These are phyloP conservation scores for Geosmithia putterillii DNA, from an alignment of 2,329 filamentous ascomycete genomes.

Conservation along the genomic window DNA sequence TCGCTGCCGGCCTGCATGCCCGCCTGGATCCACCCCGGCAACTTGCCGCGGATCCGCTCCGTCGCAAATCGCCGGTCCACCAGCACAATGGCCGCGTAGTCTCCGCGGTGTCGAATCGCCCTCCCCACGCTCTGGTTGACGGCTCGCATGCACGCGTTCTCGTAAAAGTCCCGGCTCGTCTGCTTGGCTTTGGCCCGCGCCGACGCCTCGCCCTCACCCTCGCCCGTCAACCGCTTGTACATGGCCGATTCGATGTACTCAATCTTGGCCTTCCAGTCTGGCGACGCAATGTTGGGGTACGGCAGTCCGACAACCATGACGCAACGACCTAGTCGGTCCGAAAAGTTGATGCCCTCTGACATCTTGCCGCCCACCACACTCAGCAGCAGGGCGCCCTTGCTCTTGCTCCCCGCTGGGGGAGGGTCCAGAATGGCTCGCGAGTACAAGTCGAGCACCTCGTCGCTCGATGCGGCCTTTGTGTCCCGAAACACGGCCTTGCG, in stretches of 20 bases:
- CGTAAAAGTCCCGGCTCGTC: slow-evolving; percentile 68
- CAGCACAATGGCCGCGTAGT: slow-evolving; percentile 85
- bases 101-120: slow-evolving; percentile 74
- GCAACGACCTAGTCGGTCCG: slow-evolving; percentile 75
- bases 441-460: slow-evolving; percentile 66
- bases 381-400: slow-evolving; percentile 63
- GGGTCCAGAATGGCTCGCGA: slow-evolving; percentile 47
- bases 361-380: slow-evolving; percentile 91
- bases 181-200: slow-evolving; percentile 29
- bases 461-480: slow-evolving; percentile 40
- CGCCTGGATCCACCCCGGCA: slow-evolving; percentile 79
- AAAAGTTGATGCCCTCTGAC: slow-evolving; percentile 98
- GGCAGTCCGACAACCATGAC: slow-evolving; percentile 88
- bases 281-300: slow-evolving; percentile 79
- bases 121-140: slow-evolving; percentile 95
- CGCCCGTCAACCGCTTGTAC: slow-evolving; percentile 17
- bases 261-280: slow-evolving; percentile 88
- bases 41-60: slow-evolving; percentile 59
- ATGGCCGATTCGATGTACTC: slow-evolving; percentile 65
- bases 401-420: slow-evolving; percentile 6
- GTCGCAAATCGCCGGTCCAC: slow-evolving; percentile 71
- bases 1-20: slow-evolving; percentile 45
- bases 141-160: slow-evolving; percentile 91
- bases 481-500: slow-evolving; percentile 54
- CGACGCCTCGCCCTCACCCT: slow-evolving; percentile 8